Evolutionary conservation across 768 basidiomycete genomes (phyloP), one percentile per base, ranked within the genome.

Genomic region (Collybia sp.): DNA sequence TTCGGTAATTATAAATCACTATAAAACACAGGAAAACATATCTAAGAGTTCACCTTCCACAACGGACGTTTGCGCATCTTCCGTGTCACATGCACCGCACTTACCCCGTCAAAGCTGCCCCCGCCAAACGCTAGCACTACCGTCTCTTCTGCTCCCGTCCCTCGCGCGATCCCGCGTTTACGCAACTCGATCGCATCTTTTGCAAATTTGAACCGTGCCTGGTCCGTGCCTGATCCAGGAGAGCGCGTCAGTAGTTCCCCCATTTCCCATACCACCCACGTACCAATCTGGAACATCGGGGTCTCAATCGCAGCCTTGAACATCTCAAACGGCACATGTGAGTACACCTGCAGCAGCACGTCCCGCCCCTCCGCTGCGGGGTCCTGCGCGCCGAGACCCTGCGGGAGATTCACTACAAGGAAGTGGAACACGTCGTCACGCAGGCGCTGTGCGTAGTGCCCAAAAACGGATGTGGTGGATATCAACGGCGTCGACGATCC

Each of bases 71-170:
- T 87, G 67, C 85, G 85, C 72, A 85, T 71, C 68, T 93, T 93
- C 53, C 90, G 80, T 39, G 91, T 92, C 60, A 95, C 76, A 63
- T 92, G 88, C 55, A 94, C 89, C 45, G 85, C 80, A 57, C 83
- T 90, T 47, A 76, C 80, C 42, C 73, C 82, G 25, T 25, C 25
- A 64, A 72, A 73, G 53, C 73, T 82, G 54, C 72, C 74, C 50
- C 82, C 85, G 47, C 88, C 88, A 67, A 93, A 92, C 32, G 89
- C 90, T 54, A 94, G 73, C 43, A 95, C 91, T 35, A 94, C 91
- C n/a, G 88, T 89, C 67, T 93, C 91, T 64, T 89, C 88, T 49
- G 80, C 82, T 46, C 85, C 82, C 50, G 75, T 69, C 44, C 80
- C 83, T 51, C 83, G 80, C 39, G 80, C 77, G 59, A 82, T 76